Evolutionary conservation across 164 flowering plant genomes (phyloP), one percentile per base, ranked within the genome.

Genomic region (Nelumbo lutea): DNA sequence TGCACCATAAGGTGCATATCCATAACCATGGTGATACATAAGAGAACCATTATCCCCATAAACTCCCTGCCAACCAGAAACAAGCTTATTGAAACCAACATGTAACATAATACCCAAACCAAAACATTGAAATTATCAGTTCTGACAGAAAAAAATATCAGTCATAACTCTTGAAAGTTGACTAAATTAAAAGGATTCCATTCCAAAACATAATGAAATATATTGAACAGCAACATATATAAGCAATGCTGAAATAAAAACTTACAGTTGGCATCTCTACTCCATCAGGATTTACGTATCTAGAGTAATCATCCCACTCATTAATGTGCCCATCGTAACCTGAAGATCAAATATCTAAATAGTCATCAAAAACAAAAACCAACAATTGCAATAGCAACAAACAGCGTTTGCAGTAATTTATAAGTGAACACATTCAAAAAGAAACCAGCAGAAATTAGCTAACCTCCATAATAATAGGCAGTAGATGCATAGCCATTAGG

Each of bases 1-100:
- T 3, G 96, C 81, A 5, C 80, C 87, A 79, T 86, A 91, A 2
- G 97, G 85, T 59, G 85, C 78, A 80, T 87, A 90, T 4, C 89
- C 88, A 81, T 85, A 90, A 4, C 92, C 92, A 79, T 80, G 83
- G 61, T 76, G 86, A 78, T 82, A 89, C 85, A 85, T 68, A 48
- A 85, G 73, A 41, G 87, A 82, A 48, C 85, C 90, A 76, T 78
- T 82, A 43, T 86, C 93, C 68, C 91, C 91, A 81, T 86, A 82
- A 74, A 84, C 77, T 44, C 84, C 91, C 91, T 53, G 57, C 14
- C 57, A 53, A 53, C 13, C 11, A 53, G 14, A 14, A 53, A 53
- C 14, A 10, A 2, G 4, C 11, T 11, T 4, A 53, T 41, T 6
- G 42, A 44, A 9, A 40, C 59, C 1, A 66, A 42, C 10, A 13